A percentile compares a stretch with the other conserved stretches of the same genome.
Conservation (phyloP, 1,139 yeast genomes). For the Yamadazyma dushanensis region DNA sequence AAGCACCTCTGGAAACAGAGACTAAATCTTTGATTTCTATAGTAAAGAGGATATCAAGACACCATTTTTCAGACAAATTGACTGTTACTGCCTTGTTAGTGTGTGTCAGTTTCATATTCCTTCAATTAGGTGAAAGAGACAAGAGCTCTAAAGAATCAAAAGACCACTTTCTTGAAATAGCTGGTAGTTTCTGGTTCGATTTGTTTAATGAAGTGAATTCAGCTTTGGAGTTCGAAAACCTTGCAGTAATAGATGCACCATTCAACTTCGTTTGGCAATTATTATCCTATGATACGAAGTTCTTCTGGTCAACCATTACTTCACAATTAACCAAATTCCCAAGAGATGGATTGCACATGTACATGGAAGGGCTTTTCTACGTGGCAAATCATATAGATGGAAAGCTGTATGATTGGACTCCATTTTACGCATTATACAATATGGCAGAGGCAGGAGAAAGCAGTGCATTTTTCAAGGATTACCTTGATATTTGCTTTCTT, state of each 20-base stretch:
- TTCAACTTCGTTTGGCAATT: conserved; percentile 9
- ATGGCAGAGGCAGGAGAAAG: conserved; percentile 12
- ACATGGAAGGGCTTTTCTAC: conserved; percentile 14
- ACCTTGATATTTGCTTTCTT: conserved; percentile 30
- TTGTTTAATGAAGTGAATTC: conserved; percentile 9
- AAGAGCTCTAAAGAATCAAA: conserved; percentile 10
- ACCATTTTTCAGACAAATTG: background rate
- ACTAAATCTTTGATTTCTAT: conserved; percentile 27
- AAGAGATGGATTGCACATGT: background rate
- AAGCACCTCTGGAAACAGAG: conserved; percentile 19
- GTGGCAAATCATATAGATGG: conserved; percentile 10
- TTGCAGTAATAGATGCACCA: conserved; percentile 6
- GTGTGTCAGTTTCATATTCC: conserved; percentile 1
- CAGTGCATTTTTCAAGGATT: conserved; percentile 24
- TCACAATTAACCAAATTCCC: background rate
- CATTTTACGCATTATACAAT: conserved; percentile 25
- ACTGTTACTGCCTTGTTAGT: background rate
- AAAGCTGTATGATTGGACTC: conserved; percentile 23
- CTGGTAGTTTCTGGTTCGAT: conserved; percentile 13
- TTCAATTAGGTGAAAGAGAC: conserved; percentile 3
- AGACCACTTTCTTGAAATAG: conserved; percentile 4
- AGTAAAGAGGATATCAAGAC: conserved; percentile 26
- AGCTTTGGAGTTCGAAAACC: conserved; percentile 7
- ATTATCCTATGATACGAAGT: conserved; percentile 7
- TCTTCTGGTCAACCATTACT: conserved; percentile 11